phyloP scores from a whole-genome alignment of 352 stramenopile species.

The Albugo laibachii region DNA sequence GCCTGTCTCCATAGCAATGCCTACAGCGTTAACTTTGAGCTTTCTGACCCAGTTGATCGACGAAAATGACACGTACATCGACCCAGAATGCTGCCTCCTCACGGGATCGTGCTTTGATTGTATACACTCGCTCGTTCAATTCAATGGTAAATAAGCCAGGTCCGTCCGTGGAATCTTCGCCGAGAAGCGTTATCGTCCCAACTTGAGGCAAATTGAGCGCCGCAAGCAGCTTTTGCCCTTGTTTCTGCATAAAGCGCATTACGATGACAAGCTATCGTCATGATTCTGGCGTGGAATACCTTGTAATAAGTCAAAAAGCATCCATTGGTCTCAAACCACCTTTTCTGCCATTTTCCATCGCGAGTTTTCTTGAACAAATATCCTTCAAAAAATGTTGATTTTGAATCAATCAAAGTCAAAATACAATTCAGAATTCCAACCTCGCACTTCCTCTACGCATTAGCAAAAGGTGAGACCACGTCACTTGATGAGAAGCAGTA shows the following conservation, averaged over 20 bases:
- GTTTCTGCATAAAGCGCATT: conserved; percentile 26
- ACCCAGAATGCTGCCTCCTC: conserved; percentile 78
- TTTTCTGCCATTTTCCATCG: conserved; percentile 92
- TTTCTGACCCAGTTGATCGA: neutral
- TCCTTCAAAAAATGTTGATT: conserved; percentile 11
- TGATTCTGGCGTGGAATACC: conserved; percentile 13
- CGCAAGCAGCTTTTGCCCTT: conserved; percentile 87
- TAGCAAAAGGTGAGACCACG: no score
- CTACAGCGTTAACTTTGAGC: conserved; percentile 4
- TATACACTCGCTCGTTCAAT: conserved; percentile 81
- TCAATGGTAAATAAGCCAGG: conserved; percentile 78
- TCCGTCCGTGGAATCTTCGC: conserved; percentile 47
- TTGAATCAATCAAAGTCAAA: no score
- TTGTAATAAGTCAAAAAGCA: conserved; percentile 99
- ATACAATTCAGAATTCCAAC: no score
- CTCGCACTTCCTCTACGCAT: no score
- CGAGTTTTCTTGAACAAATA: conserved; percentile 90
- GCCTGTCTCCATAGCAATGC: conserved; percentile 69
- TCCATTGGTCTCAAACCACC: conserved; percentile 97
- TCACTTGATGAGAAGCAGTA: no score
- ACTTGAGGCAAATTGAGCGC: conserved; percentile 86
- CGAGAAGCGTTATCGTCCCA: conserved; percentile 52
- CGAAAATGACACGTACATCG: conserved; percentile 18
- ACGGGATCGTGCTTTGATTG: conserved; percentile 73
- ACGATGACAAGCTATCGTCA: neutral